Percentiles rank a stretch among this genome's conserved stretches.
phyloP scores from a whole-genome alignment of 164 flowering plant genomes.

The Cinnamomum micranthum region DNA sequence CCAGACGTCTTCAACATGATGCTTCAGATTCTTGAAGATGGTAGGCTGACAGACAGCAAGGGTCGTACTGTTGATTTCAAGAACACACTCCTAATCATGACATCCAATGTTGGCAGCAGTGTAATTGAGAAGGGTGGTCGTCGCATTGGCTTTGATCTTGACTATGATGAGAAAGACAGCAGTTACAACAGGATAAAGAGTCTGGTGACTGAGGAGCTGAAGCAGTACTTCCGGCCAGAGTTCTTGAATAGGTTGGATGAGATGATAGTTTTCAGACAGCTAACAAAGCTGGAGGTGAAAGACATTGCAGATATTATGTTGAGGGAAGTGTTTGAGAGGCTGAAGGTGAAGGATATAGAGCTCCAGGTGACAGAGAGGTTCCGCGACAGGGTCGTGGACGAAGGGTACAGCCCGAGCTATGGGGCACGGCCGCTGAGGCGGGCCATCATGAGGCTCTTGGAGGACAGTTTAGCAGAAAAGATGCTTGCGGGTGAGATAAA shows the following conservation, averaged over 20 bases:
- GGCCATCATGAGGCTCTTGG: conserved; percentile 39
- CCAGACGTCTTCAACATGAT: conserved; percentile 18
- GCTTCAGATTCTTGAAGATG: conserved; percentile 31
- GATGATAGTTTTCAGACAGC: conserved; percentile 35
- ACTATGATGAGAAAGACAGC: conserved; percentile 67
- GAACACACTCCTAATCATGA: conserved; percentile 23
- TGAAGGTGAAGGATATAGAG: conserved; percentile 29
- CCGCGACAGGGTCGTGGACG: conserved; percentile 31
- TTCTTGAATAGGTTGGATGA: conserved; percentile 46
- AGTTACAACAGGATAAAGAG: conserved; percentile 78
- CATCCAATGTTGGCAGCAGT: conserved; percentile 43
- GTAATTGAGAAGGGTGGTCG: conserved; percentile 78
- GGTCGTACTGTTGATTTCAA: conserved; percentile 25
- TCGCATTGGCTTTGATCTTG: conserved; percentile 65
- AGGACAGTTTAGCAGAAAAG: conserved; percentile 40
- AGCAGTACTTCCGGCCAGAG: conserved; percentile 24
- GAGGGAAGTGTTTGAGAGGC: conserved; percentile 46
- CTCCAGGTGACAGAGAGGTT: conserved; percentile 33
- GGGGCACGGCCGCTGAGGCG: conserved; percentile 46
- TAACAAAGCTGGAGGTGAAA: conserved; percentile 56
- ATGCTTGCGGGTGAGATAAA: conserved; percentile 37
- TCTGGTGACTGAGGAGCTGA: conserved; percentile 66
- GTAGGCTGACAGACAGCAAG: conserved; percentile 22
- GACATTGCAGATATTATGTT: conserved; percentile 82
- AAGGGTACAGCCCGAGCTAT: conserved; percentile 41